phyloP scores from a whole-genome alignment of 2,329 filamentous ascomycete genomes.

The Tympanopsis confertula region DNA sequence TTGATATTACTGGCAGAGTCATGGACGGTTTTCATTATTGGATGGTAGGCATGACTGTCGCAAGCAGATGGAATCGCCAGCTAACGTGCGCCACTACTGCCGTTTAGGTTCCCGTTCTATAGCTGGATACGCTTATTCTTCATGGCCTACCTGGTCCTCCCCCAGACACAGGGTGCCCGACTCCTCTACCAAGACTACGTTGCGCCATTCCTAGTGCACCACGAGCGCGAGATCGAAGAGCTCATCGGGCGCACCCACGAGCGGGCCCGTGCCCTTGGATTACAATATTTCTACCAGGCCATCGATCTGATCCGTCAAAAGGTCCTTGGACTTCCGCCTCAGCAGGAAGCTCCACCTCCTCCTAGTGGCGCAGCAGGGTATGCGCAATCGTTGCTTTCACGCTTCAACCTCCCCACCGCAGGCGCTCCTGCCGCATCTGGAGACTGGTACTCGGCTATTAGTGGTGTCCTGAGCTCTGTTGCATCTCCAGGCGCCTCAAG shows the following conservation, averaged over 20 bases:
- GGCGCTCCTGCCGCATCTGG: background rate
- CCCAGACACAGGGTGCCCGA: slow-evolving; percentile 53
- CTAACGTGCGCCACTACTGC: slow-evolving; percentile 1
- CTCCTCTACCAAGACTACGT: slow-evolving; percentile 50
- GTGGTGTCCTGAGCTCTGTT: background rate
- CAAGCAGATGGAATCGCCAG: background rate
- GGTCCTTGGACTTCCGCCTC: slow-evolving; percentile 42
- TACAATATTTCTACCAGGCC: slow-evolving; percentile 36
- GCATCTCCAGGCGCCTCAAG: background rate
- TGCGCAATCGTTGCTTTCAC: slow-evolving; percentile 46
- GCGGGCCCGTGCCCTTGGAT: slow-evolving; percentile 41
- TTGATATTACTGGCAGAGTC: slow-evolving; percentile 47
- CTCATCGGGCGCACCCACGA: slow-evolving; percentile 48
- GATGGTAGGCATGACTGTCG: slow-evolving; percentile 27
- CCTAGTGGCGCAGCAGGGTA: slow-evolving; percentile 28
- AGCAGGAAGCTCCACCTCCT: slow-evolving; percentile 27
- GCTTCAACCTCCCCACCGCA: slow-evolving; percentile 44
- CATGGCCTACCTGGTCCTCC: slow-evolving; percentile 55
- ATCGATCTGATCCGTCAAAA: slow-evolving; percentile 41
- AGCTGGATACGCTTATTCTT: slow-evolving; percentile 51
- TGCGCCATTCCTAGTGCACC: slow-evolving; percentile 49
- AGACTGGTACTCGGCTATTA: background rate
- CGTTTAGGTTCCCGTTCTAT: slow-evolving; percentile 49
- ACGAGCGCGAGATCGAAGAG: slow-evolving; percentile 53
- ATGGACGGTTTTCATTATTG: slow-evolving; percentile 50